Base-by-base conservation (phyloP, 768 basidiomycete species). In the Tricholoma sp. region DNA sequence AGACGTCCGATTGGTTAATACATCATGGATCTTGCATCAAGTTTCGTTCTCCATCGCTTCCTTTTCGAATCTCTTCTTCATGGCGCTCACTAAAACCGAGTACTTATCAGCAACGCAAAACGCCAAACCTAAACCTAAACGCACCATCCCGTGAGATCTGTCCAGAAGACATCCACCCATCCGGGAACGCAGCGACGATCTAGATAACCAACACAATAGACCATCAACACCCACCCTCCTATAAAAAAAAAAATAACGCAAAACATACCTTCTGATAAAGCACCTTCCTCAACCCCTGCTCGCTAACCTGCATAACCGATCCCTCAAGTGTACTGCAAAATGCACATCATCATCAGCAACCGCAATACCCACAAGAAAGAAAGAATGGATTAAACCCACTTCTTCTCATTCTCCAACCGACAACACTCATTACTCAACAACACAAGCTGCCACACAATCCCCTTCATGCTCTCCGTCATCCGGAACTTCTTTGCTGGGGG, bases 101-200 rank as follows among this genome's bases (percentile, higher is more conserved):
- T 29, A 21, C 24, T 5, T 27, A 63, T 9, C 43, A 49, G 52
- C 3, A 12, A n/a, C 12, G 14, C 52, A 37, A 41, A 49, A 35
- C 39, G 27, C 8, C 18, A 9, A 4, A 58, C 3, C 18, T 3
- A 19, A 21, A 21, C 24, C 24, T 27, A 5, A 19, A 43, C 62
- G 34, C 52, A 91, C 90, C 88, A 77, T 94, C 91, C 65, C 91
- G 79, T 32, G 89, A 91, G 58, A 94, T 89, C 69, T 91, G 88
- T 3, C 90, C 88, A 2, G 89, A 90, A 27, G 85, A 84, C 74
- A 93, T 83, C 91, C 91, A 94, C 11, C 89, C 89, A 0, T 85
- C 76, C 0, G 91, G 91, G 70, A 90, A 94, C 1, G 83, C 83
- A n/a, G 79, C 80, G 0, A 92, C 86, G 57, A 94, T 91, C 84